Evolutionary conservation across 148 eudicot genomes (phyloP), one percentile per base, ranked within the genome.

Genomic region (Diospyros kaki): DNA sequence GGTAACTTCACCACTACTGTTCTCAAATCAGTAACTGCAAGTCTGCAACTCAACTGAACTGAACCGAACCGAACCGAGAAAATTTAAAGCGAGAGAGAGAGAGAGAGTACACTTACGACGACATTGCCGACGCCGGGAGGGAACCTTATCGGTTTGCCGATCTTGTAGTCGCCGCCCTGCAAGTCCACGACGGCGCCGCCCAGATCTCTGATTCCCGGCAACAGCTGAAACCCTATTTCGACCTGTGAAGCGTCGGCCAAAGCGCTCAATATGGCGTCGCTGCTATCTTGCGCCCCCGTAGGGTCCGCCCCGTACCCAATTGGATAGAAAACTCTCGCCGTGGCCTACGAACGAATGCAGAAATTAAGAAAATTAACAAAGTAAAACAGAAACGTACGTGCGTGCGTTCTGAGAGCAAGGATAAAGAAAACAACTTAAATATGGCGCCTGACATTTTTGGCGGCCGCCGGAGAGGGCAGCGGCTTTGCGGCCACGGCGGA

Each of bases 221-320:
- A 15, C 77, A 84, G 68, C 5, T 81, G 64, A 18, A 14, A 48
- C 76, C 80, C 84, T 1, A 59, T 70, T 12, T 72, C 44, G 40
- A 72, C 58, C 13, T 60, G 58, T 0, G 41, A 53, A 46, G 84
- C 84, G 44, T 81, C 84, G 1, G 41, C 50, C 56, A 84, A 3
- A 0, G 82, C 80, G 6, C 48, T 69, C 71, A 76, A 7, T 44
- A 84, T 75, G 9, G 87, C 84, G 13, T 75, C 71, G 7, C 68
- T 74, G 84, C 87, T 81, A 61, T 84, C 87, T 53, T 78, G 66
- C 71, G 10, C 78, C 54, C 87, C 87, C 0, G 71, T 81, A 2
- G 87, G 87, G 73, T 84, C 84, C 18, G 87, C 87, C 8, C 87
- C 87, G 56, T 84, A 81, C 51, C 82, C 87, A 9, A 70, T 81